Evolutionary conservation across 371 early-diverging fungal genomes (phyloP).

Genomic region (Apophysomyces ossiformis): DNA sequence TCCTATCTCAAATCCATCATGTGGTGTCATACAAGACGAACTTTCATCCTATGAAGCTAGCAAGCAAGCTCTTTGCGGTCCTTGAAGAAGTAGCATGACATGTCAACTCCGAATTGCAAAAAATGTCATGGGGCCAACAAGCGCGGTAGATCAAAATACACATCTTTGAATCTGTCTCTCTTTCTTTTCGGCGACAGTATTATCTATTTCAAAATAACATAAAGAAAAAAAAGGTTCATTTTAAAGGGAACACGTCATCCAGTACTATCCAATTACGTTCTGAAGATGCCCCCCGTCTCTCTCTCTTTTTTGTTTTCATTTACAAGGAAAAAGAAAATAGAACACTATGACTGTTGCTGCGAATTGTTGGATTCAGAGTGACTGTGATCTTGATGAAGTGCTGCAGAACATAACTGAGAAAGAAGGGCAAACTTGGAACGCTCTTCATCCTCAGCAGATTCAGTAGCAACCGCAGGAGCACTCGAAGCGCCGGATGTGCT

Average conservation of each 20-base stretch:
- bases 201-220: not conserved
- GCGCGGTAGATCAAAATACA: not conserved
- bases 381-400: constrained; percentile 33
- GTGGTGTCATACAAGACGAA: too few relatives aligned
- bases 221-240: not conserved
- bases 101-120: not conserved
- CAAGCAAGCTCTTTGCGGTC: not conserved
- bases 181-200: not conserved
- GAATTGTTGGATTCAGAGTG: constrained; percentile 1
- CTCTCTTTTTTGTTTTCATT: too few relatives aligned
- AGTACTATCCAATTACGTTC: not conserved
- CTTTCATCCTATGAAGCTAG: too few relatives aligned
- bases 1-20: too few relatives aligned
- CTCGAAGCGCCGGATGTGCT: constrained; percentile 44
- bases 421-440: constrained; percentile 39
- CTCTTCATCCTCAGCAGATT: constrained; percentile 37
- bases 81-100: constrained; percentile 1
- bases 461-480: constrained; percentile 37
- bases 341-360: constrained; percentile 15
- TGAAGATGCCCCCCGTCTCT: too few relatives aligned
- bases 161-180: not conserved
- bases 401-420: constrained; percentile 50
- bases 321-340: constrained; percentile 15
- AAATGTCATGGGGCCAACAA: constrained; percentile 1
- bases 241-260: not conserved